Evolutionary conservation across 345 rosid species (phyloP).

Genomic region (Hibiscus trionum): DNA sequence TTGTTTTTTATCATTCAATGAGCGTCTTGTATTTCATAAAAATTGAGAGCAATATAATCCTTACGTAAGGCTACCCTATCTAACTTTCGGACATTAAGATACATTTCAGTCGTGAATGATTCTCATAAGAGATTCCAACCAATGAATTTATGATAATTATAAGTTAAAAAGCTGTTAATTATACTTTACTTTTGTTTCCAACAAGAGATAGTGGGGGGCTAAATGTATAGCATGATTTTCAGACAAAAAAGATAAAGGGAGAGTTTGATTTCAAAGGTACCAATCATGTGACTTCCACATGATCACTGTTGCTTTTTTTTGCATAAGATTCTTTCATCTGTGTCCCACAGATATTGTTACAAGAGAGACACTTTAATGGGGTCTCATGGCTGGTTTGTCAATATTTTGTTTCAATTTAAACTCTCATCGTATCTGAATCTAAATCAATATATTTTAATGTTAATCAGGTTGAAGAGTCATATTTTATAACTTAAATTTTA

Average conservation of each 20-base stretch:
- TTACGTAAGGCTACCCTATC: no score
- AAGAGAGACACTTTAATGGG: not conserved
- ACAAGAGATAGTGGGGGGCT: not conserved
- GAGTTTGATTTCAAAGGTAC: not conserved
- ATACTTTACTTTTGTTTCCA: not conserved
- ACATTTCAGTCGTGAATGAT: no score
- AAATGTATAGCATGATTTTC: not conserved
- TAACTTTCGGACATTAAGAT: no score
- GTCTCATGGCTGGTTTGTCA: not conserved
- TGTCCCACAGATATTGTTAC: not conserved
- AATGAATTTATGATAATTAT: not conserved
- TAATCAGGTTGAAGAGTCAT: no score
- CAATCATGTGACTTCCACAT: conserved; percentile 1
- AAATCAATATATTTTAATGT: no score
- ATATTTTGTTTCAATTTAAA: no score
- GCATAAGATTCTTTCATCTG: not conserved
- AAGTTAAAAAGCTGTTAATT: not conserved
- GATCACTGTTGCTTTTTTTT: not conserved
- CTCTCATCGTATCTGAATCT: no score
- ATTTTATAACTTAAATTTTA: no score
- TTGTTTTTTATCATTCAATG: no score
- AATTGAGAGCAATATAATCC: no score
- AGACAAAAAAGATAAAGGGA: not conserved
- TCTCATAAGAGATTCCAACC: no score
- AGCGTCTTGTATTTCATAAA: no score